These are phyloP conservation scores for Boeremia exigua DNA, from an alignment of 2,329 filamentous ascomycete species.

Conservation along the genomic window DNA sequence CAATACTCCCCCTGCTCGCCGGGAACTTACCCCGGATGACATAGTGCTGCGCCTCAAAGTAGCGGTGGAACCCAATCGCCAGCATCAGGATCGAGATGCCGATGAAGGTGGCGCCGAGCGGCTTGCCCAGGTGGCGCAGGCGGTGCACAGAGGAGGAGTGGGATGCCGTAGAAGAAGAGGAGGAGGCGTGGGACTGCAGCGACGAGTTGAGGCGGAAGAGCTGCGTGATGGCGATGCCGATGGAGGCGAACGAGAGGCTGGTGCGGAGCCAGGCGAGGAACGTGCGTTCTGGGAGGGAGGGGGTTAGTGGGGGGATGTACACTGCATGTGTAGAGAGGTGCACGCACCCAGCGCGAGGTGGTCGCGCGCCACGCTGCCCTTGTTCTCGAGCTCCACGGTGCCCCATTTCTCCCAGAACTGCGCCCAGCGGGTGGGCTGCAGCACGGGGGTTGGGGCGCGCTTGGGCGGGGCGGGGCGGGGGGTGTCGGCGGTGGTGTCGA, in stretches of 20 bases:
- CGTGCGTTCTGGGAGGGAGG: conserved; percentile 67
- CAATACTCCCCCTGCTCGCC: conserved; percentile 75
- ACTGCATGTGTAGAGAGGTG: background rate
- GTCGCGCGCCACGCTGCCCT: conserved; percentile 81
- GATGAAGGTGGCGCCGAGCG: conserved; percentile 73
- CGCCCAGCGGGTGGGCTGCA: conserved; percentile 59
- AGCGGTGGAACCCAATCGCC: conserved; percentile 77
- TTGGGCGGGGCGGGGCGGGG: conserved; percentile 28
- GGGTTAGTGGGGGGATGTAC: background rate
- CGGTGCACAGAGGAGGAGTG: conserved; percentile 15
- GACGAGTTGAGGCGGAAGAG: conserved; percentile 82
- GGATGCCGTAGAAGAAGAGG: background rate
- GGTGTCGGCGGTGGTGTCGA: background rate
- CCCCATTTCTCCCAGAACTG: conserved; percentile 64
- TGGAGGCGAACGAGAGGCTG: conserved; percentile 79
- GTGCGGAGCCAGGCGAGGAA: conserved; percentile 87
- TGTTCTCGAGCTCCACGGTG: conserved; percentile 80
- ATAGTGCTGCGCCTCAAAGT: conserved; percentile 80
- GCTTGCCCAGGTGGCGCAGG: conserved; percentile 42
- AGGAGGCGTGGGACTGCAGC: conserved; percentile 40
- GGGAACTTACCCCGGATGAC: conserved; percentile 81
- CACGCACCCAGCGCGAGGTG: conserved; percentile 76
- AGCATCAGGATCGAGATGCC: conserved; percentile 77
- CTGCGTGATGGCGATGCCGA: conserved; percentile 83
- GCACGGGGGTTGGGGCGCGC: conserved; percentile 16